These are phyloP conservation scores for Aspergillus mulundensis DNA, from an alignment of 495 filamentous ascomycete species.

Conservation along the genomic window DNA sequence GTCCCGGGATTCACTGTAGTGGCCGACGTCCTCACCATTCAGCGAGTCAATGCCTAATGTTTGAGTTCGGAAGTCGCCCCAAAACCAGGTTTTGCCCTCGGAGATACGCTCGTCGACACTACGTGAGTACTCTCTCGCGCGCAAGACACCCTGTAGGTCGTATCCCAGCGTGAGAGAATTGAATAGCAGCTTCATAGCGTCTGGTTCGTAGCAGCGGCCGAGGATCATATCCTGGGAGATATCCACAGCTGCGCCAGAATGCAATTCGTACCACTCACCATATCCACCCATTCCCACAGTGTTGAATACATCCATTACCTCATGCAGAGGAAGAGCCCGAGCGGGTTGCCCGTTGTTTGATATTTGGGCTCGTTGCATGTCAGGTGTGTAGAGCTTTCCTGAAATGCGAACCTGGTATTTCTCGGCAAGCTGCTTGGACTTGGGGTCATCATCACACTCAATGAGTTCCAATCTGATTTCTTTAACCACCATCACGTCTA, in stretches of 20 bases:
- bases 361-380: constrained; percentile 25
- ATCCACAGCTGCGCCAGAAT: constrained; percentile 31
- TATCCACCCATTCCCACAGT: constrained; percentile 40
- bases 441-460: constrained; percentile 42
- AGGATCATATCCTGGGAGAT: constrained; percentile 49
- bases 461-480: constrained; percentile 44
- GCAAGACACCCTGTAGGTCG: constrained; percentile 34
- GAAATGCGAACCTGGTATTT: constrained; percentile 37
- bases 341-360: constrained; percentile 20
- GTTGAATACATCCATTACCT: constrained; percentile 33
- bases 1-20: constrained; percentile 39
- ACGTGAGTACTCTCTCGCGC: constrained; percentile 40
- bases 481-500: constrained; percentile 51
- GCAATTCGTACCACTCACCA: constrained; percentile 47
- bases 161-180: constrained; percentile 24
- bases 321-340: constrained; percentile 27
- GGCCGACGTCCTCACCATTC: constrained; percentile 47
- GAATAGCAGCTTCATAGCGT: constrained; percentile 45
- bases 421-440: constrained; percentile 39
- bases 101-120: constrained; percentile 44
- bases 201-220: constrained; percentile 51
- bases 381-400: constrained; percentile 48
- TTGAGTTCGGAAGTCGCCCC: constrained; percentile 52
- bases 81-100: constrained; percentile 47
- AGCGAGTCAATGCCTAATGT: constrained; percentile 51